Base-by-base conservation (phyloP, 2,329 filamentous ascomycete genomes). In the Setomelanomma holmii region DNA sequence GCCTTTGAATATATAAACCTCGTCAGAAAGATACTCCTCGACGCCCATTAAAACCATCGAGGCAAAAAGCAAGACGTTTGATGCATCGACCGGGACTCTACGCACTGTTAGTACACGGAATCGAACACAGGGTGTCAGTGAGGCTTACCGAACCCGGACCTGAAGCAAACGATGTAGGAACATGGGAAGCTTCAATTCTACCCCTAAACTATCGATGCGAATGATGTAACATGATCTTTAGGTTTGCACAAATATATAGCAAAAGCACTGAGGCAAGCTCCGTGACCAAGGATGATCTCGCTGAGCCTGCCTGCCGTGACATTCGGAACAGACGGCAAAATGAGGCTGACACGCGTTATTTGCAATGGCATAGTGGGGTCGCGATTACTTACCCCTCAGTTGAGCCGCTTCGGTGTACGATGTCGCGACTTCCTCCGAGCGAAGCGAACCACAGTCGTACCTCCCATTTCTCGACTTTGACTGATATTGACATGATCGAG, bases 171-270 rank as follows among this genome's bases (percentile, higher is more conserved):
- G 36, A 40, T 20, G 36, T 17, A 40, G 21, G 38, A 17, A 48
- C 43, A 60, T 68, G 64, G 65, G 64, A 68, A 67, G 64, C 65
- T 61, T 59, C 49, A 62, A 67, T 68, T 68, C 61, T 66, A 68
- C 65, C 65, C 43, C 57, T 67, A 66, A 68, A 68, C 64, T 61
- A 68, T 61, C 51, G 50, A 46, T 55, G 65, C 64, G 39, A 12
- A 24, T 2, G 19, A 35, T 36, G 12, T 36, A 19, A 11, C 7
- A 36, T 12, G 2, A 24, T n/a, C n/a, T 41, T n/a, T n/a, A 12
- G 24, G 24, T 27, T 12, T 27, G 12, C 24, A 12, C 24, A 12
- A 27, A 27, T 27, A 27, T 27, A n/a, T 27, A 27, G 12, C 33
- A 14, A 35, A 35, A 35, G 24, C 12, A 12, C n/a, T 16, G 6